Base-by-base conservation (phyloP, 2,329 filamentous ascomycete genomes). In the Neocucurbitaria cava region DNA sequence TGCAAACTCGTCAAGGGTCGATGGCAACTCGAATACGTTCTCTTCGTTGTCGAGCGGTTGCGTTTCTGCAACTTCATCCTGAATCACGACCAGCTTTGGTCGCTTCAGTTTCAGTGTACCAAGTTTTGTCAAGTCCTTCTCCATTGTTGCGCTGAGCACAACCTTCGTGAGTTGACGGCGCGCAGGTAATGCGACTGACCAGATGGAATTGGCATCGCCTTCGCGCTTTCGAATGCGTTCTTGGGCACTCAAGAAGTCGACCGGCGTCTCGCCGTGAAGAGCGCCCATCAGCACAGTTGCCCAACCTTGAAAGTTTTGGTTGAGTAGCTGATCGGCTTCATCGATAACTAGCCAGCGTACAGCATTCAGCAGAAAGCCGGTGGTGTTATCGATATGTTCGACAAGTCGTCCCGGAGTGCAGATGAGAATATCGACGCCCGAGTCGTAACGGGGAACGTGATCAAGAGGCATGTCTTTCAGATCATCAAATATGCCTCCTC, bases 301-400 rank as follows among this genome's bases (percentile, higher is more conserved):
- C 93, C 93, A 97, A 67, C 94, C 90, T 72, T 97, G 93, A 75
- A 95, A 97, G 68, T 90, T 93, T 73, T 98, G 91, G 39, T 93
- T 89, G 5, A 98, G 83, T 11, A 98, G 80, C 70, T 95, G 92
- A 75, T 98, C 94, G 10, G 94, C 95, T 77, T 98, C 94, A 67
- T 98, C 94, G 41, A 97, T 89, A 2, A 97, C 86, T 0, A 98
- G 81, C 92, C 93, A 98, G 56, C 90, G 86, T 4, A 97, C 81
- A 70, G 90, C 83, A 52, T 89, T 85, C 20, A 98, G 81, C 0
- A 83, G 85, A 72, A 98, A 97, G 0, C 92, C 92, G 3, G 86
- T 85, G 0, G 94, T 98, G 55, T 88, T 87, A 59, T 89, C 88
- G 46, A 97, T 83, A 74, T 98, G 94, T 66, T 98, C 94, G 3